Evolutionary conservation across 805 yeast genomes (phyloP).

Genomic region (Saturnispora ahearnii): DNA sequence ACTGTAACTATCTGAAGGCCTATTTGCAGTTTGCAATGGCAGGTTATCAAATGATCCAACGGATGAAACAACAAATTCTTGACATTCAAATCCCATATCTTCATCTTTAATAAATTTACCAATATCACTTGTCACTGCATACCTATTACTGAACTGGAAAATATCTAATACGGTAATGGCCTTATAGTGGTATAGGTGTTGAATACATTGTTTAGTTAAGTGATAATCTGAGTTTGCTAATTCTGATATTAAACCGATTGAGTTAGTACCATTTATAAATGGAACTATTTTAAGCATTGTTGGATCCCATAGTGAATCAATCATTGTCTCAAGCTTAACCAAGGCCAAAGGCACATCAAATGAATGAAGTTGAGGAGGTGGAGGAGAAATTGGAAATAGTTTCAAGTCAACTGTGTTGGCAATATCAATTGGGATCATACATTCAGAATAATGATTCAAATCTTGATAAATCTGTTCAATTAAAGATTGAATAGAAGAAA

Average conservation of each 20-base stretch:
- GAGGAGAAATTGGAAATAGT: conserved; percentile 78
- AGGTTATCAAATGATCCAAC: conserved; percentile 28
- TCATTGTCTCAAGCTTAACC: conserved; percentile 59
- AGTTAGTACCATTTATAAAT: conserved; percentile 79
- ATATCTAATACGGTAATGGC: conserved; percentile 78
- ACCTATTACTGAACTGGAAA: conserved; percentile 80
- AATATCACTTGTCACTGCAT: conserved; percentile 79
- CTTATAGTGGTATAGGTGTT: conserved; percentile 82
- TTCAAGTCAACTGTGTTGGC: conserved; percentile 89
- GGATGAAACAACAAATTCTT: conserved; percentile 58
- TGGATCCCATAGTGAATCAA: conserved; percentile 95
- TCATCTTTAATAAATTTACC: conserved; percentile 56
- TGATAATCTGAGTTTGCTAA: conserved; percentile 73
- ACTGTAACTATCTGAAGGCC: background rate
- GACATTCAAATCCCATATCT: conserved; percentile 73
- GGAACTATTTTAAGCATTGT: conserved; percentile 87
- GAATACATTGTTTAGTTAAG: conserved; percentile 78
- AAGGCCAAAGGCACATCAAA: conserved; percentile 91
- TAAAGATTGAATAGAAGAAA: conserved; percentile 57
- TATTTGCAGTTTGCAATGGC: conserved; percentile 14
- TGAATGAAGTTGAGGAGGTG: conserved; percentile 67
- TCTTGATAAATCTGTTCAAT: conserved; percentile 91
- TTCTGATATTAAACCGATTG: conserved; percentile 65
- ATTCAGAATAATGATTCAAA: conserved; percentile 89
- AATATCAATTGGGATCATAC: conserved; percentile 86